These are phyloP conservation scores for Pythium utonaiense DNA, from an alignment of 352 stramenopile genomes.

Conservation along the genomic window DNA sequence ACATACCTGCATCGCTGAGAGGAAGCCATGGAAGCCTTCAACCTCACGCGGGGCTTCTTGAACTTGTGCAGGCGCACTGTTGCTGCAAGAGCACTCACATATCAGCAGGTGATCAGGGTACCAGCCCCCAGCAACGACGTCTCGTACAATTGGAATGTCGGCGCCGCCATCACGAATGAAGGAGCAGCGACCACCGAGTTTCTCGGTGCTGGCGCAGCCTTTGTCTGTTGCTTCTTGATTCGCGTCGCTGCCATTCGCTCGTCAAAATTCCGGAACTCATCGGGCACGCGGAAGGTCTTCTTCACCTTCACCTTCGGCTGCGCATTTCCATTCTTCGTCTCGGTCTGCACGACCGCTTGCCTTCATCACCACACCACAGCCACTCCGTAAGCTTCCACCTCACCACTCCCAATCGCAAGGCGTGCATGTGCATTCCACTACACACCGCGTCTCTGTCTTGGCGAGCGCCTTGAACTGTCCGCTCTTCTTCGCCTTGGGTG, in stretches of 20 bases:
- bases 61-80: neutral
- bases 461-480: conserved; percentile 66
- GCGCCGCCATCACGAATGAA: conserved; percentile 56
- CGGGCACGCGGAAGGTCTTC: conserved; percentile 27
- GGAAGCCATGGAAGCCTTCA: conserved; percentile 67
- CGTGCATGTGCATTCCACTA: neutral
- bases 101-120: neutral
- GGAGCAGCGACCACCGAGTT: conserved; percentile 41
- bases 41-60: conserved; percentile 36
- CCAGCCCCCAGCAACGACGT: neutral
- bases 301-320: conserved; percentile 31
- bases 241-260: conserved; percentile 48
- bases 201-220: conserved; percentile 13
- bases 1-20: conserved; percentile 48
- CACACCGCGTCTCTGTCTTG: conserved; percentile 58
- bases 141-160: conserved; percentile 74
- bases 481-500: conserved; percentile 39
- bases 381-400: neutral
- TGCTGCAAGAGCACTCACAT: neutral
- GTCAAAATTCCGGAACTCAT: conserved; percentile 78
- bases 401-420: neutral
- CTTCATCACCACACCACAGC: conserved; percentile 16
- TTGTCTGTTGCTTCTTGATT: conserved; percentile 29
- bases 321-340: conserved; percentile 37
- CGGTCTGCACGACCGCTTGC: conserved; percentile 27